Evolutionary conservation across 192 early-diverging fungal genomes (phyloP), one percentile per base, ranked within the genome.

Genomic region (Jimgerdemannia flammicorona): DNA sequence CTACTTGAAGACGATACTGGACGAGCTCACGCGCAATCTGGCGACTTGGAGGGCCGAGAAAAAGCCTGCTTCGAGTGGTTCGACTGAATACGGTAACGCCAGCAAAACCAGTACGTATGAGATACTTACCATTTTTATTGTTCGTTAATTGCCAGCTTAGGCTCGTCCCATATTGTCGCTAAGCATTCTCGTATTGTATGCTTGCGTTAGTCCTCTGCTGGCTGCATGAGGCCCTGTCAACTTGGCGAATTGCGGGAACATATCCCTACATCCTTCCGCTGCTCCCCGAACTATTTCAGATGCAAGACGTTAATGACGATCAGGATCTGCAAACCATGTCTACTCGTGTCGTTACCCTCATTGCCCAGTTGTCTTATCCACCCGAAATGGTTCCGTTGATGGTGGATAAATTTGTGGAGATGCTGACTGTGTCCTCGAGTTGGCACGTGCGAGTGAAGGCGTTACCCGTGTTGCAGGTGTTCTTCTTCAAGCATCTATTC

Each of bases 391-490:
- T 93, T 0, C 80, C 84, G 0, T 66, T 66, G 3, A 75, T 88
- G 43, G 75, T 92, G 4, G 80, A 90, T n/a, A 74, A 90, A 68
- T 85, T 95, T 20, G 70, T 91, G 11, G 77, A 77, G 4, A 81
- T 88, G 49, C 66, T 90, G 10, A 80, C 75, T n/a, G 83, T 84
- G 10, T 86, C 86, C 40, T 67, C 72, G 4, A 86, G 84, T 67
- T 98, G 97, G 96, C 95, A 97, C 81, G 79, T 92, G 17, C 86
- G 92, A 41, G 86, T 87, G 68, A 91, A 93, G 77, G 87, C 92
- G 18, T 82, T 99, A 19, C 95, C 95, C 10, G 80, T 95, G 0
- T 65, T 99, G 43, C 97, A 97, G 75, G 87, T 96, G 3, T 88
- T 97, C 66, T 96, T 90, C 70, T 99, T 97, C 76, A 86, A 90